phyloP scores from a whole-genome alignment of 2,329 filamentous ascomycete species.

The Penicillium brevicompactum region DNA sequence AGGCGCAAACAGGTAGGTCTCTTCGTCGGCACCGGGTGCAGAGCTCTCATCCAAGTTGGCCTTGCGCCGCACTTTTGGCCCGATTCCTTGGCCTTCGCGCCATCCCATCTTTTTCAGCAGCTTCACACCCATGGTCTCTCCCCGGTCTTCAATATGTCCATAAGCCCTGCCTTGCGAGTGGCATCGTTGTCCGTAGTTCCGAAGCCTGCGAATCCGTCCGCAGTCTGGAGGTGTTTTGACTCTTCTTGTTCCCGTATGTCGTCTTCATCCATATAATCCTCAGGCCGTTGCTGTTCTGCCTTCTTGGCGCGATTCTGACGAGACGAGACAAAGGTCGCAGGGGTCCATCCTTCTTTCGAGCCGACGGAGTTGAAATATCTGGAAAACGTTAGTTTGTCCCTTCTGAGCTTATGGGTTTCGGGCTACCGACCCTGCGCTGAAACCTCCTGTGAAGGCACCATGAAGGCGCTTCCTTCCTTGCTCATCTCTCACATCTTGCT shows the following conservation, averaged over 20 bases:
- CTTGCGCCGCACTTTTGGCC: conserved; percentile 76
- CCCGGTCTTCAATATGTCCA: conserved; percentile 72
- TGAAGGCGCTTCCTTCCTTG: conserved; percentile 86
- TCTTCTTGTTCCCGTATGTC: conserved; percentile 87
- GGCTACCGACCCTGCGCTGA: conserved; percentile 81
- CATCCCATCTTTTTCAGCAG: conserved; percentile 92
- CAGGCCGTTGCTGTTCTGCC: conserved; percentile 61
- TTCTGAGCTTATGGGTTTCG: not conserved
- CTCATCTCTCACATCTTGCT: conserved; percentile 95
- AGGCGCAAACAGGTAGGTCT: conserved; percentile 79
- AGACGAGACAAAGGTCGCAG: conserved; percentile 88
- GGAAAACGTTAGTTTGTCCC: conserved; percentile 23
- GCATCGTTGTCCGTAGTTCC: conserved; percentile 65
- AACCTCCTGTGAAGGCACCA: conserved; percentile 95
- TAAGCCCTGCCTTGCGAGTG: conserved; percentile 57
- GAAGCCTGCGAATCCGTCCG: conserved; percentile 72
- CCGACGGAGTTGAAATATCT: conserved; percentile 98
- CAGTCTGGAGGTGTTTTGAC: conserved; percentile 71
- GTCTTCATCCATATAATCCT: conserved; percentile 99
- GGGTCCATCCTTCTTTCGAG: conserved; percentile 97
- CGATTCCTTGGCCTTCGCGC: conserved; percentile 90
- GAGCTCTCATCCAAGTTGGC: conserved; percentile 66
- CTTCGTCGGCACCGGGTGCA: conserved; percentile 40
- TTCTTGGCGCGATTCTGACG: conserved; percentile 69
- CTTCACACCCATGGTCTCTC: conserved; percentile 84